phyloP scores from a whole-genome alignment of 2,329 filamentous ascomycete species.

The Paracoccidioides lutzii region DNA sequence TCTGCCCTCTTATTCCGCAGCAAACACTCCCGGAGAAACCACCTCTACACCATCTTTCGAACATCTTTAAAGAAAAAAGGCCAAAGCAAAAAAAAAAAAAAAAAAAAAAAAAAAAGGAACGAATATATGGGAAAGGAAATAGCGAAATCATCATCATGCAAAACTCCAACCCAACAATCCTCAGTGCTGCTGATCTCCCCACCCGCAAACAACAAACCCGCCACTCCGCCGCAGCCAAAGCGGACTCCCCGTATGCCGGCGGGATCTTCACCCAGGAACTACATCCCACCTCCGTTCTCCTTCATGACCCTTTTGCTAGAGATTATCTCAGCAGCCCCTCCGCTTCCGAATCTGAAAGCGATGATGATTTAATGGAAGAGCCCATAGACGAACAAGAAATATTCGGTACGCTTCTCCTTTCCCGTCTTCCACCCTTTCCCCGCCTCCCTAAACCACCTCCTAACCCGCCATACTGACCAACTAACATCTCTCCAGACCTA shows the following conservation, averaged over 20 bases:
- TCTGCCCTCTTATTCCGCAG: not conserved
- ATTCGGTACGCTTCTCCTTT: slow-evolving; percentile 48
- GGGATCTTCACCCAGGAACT: slow-evolving; percentile 38
- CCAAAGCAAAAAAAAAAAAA: not conserved
- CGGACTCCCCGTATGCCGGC: slow-evolving; percentile 20
- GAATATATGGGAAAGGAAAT: too few species aligned
- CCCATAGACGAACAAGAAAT: slow-evolving; percentile 96
- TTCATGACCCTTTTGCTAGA: slow-evolving; percentile 38
- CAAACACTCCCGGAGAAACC: not conserved
- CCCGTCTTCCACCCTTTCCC: not conserved
- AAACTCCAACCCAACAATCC: slow-evolving; percentile 87
- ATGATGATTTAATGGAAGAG: slow-evolving; percentile 52
- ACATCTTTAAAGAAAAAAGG: not conserved
- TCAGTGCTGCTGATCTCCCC: slow-evolving; percentile 77
- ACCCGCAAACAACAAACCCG: slow-evolving; percentile 48
- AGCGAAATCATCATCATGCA: slow-evolving; percentile 6
- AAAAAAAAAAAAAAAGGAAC: not conserved
- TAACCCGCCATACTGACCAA: slow-evolving; percentile 24
- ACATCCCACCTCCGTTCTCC: slow-evolving; percentile 39
- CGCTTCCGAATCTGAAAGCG: slow-evolving; percentile 26
- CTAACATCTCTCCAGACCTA: slow-evolving; percentile 49
- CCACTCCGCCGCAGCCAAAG: slow-evolving; percentile 29
- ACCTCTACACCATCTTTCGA: not conserved
- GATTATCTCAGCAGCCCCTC: slow-evolving; percentile 23
- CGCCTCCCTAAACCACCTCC: slow-evolving; percentile 4